Evolutionary conservation across 2,329 filamentous ascomycete species (phyloP), one percentile per base, ranked within the genome.

Genomic region (Phyllosticta paracitricarpa): DNA sequence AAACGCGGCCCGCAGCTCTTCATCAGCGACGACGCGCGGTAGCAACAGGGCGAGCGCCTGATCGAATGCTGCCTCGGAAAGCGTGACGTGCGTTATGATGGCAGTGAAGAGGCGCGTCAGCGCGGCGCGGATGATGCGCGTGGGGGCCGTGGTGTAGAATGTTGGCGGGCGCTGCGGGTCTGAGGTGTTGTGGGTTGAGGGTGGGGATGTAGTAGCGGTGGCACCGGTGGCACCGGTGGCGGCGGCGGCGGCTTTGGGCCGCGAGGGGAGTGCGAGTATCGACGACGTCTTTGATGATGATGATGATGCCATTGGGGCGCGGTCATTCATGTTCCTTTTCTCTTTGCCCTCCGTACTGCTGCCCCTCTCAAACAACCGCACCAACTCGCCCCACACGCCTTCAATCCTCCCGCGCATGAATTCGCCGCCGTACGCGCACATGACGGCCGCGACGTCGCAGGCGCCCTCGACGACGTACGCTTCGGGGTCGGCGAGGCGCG

Each of bases 381-480:
- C 75, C 25, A 84, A 74, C 17, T 80, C 76, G 58, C 73, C 76
- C 87, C 89, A 97, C 62, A 91, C 86, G 4, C 83, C 84, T 70
- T 88, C 84, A 64, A 97, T 83, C 6, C 94, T 81, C 0, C 84
- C 85, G 35, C 82, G 79, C 75, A 97, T 84, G 70, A 99, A 99
- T 63, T 91, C 86, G 0, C 91, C 89, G 0, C 90, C 89, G 55
- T 83, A 78, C 61, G 78, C 76, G 69, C 90, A 95, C 61, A 97
- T 80, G 10, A 81, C 77, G 2, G 78, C 78, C 2, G 97, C 78
- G 0, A 89, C 83, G 14, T 85, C 80, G 62, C 90, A 85, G 5
- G 91, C 86, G 17, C 86, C 84, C 8, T 88, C 81, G 2, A 83
- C 82, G 9, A 97, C 83, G 68, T 85, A 88, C 0, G 83, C 77